phyloP scores from a whole-genome alignment of 805 yeast species.

The Saccharomycopsis malanga region DNA sequence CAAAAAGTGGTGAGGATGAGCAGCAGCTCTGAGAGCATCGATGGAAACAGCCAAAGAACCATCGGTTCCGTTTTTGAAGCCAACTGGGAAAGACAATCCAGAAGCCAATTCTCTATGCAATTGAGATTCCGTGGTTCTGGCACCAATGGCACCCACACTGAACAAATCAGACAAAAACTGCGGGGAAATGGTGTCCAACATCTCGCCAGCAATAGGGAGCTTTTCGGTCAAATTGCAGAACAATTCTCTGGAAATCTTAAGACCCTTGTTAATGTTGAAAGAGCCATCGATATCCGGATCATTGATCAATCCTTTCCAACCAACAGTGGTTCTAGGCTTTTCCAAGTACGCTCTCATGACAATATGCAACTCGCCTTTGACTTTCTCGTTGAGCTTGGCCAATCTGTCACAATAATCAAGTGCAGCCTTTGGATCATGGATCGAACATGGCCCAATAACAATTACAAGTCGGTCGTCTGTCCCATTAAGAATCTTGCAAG shows the following conservation, averaged over 20 bases:
- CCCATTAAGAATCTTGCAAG: slow-evolving; percentile 65
- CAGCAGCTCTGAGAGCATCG: slow-evolving; percentile 90
- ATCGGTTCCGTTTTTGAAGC: slow-evolving; percentile 98
- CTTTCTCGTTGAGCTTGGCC: slow-evolving; percentile 59
- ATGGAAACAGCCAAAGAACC: slow-evolving; percentile 89
- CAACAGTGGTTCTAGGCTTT: slow-evolving; percentile 98
- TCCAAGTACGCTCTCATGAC: slow-evolving; percentile 97
- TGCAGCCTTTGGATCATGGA: slow-evolving; percentile 87
- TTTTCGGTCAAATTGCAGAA: slow-evolving; percentile 78
- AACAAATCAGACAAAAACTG: slow-evolving; percentile 88
- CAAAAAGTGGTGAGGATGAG: slow-evolving; percentile 90
- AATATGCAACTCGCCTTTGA: slow-evolving; percentile 68
- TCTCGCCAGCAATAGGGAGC: slow-evolving; percentile 92
- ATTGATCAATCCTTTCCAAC: slow-evolving; percentile 97
- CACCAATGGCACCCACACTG: slow-evolving; percentile 97
- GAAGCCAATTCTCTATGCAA: slow-evolving; percentile 96
- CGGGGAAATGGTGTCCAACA: slow-evolving; percentile 97
- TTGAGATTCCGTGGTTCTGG: slow-evolving; percentile 97
- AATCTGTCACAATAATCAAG: slow-evolving; percentile 76
- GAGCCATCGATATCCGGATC: slow-evolving; percentile 93
- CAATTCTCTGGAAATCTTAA: slow-evolving; percentile 77
- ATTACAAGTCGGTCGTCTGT: slow-evolving; percentile 79
- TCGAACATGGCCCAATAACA: slow-evolving; percentile 95
- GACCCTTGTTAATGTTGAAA: slow-evolving; percentile 92
- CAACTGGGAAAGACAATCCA: slow-evolving; percentile 97